Percentiles rank a stretch among this genome's conserved stretches.
Evolutionary conservation across 1,284 basidiomycete species (phyloP).

Genomic region (Fistulinella cinereoalba): DNA sequence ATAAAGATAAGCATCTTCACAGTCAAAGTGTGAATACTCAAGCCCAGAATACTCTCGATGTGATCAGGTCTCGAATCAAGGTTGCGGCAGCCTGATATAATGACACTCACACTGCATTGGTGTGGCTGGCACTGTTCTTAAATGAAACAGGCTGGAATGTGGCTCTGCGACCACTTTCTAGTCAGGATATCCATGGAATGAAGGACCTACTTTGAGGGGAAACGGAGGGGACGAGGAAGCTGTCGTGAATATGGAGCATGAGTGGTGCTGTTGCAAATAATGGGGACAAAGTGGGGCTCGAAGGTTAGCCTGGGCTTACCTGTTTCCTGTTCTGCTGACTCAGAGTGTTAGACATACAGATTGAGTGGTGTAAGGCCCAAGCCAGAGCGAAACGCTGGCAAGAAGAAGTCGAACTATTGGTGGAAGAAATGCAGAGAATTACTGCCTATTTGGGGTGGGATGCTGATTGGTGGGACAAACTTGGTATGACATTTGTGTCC

Average conservation of each 20-base stretch:
- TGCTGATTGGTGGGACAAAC: not conserved
- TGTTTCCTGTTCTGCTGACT: not conserved
- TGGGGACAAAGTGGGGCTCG: not conserved
- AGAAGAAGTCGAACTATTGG: not conserved
- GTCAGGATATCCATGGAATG: not conserved
- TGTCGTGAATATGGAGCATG: not conserved
- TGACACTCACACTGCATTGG: not conserved
- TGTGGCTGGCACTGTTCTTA: not conserved
- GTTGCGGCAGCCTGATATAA: not conserved
- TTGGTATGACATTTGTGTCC: not conserved
- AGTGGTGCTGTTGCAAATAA: not conserved
- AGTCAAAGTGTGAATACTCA: not conserved
- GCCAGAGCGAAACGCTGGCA: not conserved
- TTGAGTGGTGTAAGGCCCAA: conserved; percentile 2
- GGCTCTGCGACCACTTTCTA: not conserved
- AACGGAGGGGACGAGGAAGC: not conserved
- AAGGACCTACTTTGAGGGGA: not conserved
- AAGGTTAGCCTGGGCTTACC: not conserved
- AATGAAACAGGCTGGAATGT: not conserved
- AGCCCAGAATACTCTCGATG: not conserved
- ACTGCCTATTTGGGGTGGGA: not conserved
- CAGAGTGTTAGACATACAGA: not conserved
- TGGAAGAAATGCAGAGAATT: not conserved
- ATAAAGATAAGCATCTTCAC: not conserved
- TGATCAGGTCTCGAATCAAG: not conserved